These are phyloP conservation scores for Aspergillus sojae DNA, from an alignment of 2,329 filamentous ascomycete species.

Conservation along the genomic window DNA sequence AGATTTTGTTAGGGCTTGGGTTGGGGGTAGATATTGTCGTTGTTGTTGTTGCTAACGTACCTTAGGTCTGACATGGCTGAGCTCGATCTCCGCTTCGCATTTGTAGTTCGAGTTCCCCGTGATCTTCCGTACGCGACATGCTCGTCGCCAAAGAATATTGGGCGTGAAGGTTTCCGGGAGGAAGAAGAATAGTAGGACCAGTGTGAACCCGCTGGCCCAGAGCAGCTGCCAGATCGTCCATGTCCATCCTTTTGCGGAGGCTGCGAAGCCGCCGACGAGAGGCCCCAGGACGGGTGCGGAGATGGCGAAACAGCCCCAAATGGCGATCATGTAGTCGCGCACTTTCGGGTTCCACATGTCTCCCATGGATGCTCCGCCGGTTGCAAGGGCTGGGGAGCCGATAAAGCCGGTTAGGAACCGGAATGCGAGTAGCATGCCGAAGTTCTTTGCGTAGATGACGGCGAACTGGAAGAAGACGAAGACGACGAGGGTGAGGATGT, in stretches of 20 bases:
- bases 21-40: neutral
- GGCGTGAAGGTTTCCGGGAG: constrained; percentile 34
- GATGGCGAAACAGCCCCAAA: constrained; percentile 55
- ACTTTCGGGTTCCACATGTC: constrained; percentile 47
- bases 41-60: constrained; percentile 3
- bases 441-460: constrained; percentile 52
- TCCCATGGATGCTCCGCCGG: constrained; percentile 47
- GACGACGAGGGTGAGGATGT: constrained; percentile 51
- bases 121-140: constrained; percentile 33
- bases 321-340: constrained; percentile 59
- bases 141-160: constrained; percentile 24
- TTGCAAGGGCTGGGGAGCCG: constrained; percentile 50
- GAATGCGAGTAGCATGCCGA: constrained; percentile 56
- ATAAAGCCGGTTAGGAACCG: constrained; percentile 58
- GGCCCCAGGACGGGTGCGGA: constrained; percentile 62
- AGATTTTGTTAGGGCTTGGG: neutral
- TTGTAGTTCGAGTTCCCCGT: constrained; percentile 43
- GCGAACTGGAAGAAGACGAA: constrained; percentile 56
- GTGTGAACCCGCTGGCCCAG: constrained; percentile 60
- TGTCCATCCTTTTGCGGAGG: constrained; percentile 60
- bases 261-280: constrained; percentile 62
- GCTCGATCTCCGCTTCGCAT: constrained; percentile 44
- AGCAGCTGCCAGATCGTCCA: constrained; percentile 66
- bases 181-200: constrained; percentile 48
- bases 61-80: constrained; percentile 33